Evolutionary conservation across 1,139 yeast species (phyloP).

Genomic region (Yamadazyma kanchanaburiensis): DNA sequence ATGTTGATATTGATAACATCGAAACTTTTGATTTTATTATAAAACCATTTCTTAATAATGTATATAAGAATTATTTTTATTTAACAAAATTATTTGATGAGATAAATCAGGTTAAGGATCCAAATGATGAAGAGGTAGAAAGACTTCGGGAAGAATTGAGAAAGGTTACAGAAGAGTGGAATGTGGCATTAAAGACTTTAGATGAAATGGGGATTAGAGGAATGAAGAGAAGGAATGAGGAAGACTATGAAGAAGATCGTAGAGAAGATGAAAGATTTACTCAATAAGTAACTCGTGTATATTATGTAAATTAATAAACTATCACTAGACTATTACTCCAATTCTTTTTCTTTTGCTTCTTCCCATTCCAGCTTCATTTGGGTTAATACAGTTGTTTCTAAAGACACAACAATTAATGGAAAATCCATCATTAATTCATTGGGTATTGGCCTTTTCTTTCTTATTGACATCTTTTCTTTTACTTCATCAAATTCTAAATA

Average conservation of each 20-base stretch:
- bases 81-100: slow-evolving; percentile 19
- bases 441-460: too few species aligned
- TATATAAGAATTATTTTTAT: slow-evolving; percentile 28
- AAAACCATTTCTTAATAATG: slow-evolving; percentile 31
- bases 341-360: too few species aligned
- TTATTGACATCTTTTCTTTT: slow-evolving; percentile 14
- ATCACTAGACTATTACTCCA: neutral
- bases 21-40: slow-evolving; percentile 36
- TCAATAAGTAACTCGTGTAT: slow-evolving; percentile 1
- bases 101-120: slow-evolving; percentile 5
- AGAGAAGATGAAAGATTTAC: slow-evolving; percentile 1
- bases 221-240: too few species aligned
- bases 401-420: slow-evolving; percentile 28
- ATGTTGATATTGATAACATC: slow-evolving; percentile 26
- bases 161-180: slow-evolving; percentile 37
- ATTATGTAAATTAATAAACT: neutral
- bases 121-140: slow-evolving; percentile 7
- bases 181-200: slow-evolving; percentile 42
- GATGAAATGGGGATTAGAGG: slow-evolving; percentile 36
- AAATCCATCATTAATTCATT: slow-evolving; percentile 29
- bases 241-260: too few species aligned
- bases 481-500: slow-evolving; percentile 20
- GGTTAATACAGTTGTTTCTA: slow-evolving; percentile 28
- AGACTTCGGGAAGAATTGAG: slow-evolving; percentile 35
- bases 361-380: too few species aligned